phyloP scores from a whole-genome alignment of 2,329 filamentous ascomycete genomes.

The Neophaeococcomyces aloes region DNA sequence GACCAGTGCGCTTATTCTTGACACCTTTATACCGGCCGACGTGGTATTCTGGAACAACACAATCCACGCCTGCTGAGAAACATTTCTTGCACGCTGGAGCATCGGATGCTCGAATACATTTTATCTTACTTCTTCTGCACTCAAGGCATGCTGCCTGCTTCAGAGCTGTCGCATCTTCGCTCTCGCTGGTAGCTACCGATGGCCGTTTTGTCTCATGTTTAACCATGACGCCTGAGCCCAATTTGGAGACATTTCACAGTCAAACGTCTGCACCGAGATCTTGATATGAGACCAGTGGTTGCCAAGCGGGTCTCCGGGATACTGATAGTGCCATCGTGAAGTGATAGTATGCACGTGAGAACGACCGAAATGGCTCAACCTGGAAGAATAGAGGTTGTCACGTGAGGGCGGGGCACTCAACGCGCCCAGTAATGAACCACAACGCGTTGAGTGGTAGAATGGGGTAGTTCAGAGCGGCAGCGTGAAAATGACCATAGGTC shows the following conservation, averaged over 20 bases:
- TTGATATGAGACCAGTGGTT: neutral
- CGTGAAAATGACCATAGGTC: too few relatives aligned
- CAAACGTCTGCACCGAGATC: neutral
- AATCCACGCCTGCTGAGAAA: slow-evolving; percentile 47
- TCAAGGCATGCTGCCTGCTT: slow-evolving; percentile 40
- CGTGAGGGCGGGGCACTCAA: too few relatives aligned
- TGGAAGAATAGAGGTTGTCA: too few relatives aligned
- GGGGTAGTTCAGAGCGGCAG: too few relatives aligned
- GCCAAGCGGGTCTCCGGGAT: neutral
- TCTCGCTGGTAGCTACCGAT: neutral
- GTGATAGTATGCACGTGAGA: too few relatives aligned
- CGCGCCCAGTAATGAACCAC: too few relatives aligned
- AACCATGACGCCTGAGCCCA: neutral
- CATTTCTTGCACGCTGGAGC: slow-evolving; percentile 52
- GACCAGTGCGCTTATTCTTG: slow-evolving; percentile 65
- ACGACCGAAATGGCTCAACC: too few relatives aligned
- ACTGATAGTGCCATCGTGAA: too few relatives aligned
- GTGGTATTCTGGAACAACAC: slow-evolving; percentile 61
- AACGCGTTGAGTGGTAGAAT: too few relatives aligned
- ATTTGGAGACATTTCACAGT: slow-evolving; percentile 1
- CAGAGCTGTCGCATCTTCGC: slow-evolving; percentile 8
- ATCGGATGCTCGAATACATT: slow-evolving; percentile 48
- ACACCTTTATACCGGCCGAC: slow-evolving; percentile 64
- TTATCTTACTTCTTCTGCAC: slow-evolving; percentile 58
- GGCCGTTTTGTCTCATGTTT: neutral